Evolutionary conservation across 2,329 filamentous ascomycete genomes (phyloP).

Genomic region (Nigrospora sphaerica): DNA sequence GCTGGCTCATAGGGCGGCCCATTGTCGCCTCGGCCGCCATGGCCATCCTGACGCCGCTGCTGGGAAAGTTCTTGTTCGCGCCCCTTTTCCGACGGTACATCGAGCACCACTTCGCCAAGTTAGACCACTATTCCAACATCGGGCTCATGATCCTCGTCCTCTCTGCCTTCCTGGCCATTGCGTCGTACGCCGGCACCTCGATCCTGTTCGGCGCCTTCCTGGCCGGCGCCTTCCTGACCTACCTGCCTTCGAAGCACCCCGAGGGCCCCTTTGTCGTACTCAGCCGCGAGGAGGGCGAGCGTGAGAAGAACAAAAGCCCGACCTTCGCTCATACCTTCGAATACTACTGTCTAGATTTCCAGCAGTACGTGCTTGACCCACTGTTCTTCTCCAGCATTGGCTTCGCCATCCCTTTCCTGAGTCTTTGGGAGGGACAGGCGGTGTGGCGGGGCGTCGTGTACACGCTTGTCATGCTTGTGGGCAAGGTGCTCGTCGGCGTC

Average conservation of each 20-base stretch:
- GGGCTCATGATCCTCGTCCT: slow-evolving; percentile 26
- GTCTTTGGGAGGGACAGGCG: slow-evolving; percentile 42
- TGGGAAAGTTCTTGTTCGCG: background rate
- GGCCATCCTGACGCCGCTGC: slow-evolving; percentile 23
- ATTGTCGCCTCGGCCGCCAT: slow-evolving; percentile 29
- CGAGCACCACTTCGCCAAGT: slow-evolving; percentile 23
- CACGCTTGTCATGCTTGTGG: too few relatives aligned
- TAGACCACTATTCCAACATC: slow-evolving; percentile 17
- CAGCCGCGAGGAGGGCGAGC: too few relatives aligned
- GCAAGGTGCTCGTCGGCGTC: too few relatives aligned
- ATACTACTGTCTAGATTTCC: slow-evolving; percentile 24
- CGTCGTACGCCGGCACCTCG: slow-evolving; percentile 27
- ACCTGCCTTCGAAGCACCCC: slow-evolving; percentile 26
- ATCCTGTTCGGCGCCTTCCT: slow-evolving; percentile 30
- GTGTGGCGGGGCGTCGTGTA: slow-evolving; percentile 36
- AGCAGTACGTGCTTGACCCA: slow-evolving; percentile 41
- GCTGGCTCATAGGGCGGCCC: slow-evolving; percentile 28
- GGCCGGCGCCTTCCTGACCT: slow-evolving; percentile 29
- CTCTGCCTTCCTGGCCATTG: slow-evolving; percentile 18
- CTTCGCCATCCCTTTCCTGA: slow-evolving; percentile 52
- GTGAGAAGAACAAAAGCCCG: too few relatives aligned
- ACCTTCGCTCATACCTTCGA: slow-evolving; percentile 12
- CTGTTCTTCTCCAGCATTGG: slow-evolving; percentile 54
- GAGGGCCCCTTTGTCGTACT: slow-evolving; percentile 20
- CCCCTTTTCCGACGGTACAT: slow-evolving; percentile 24